Evolutionary conservation across 257 asterid genomes (phyloP), one percentile per base, ranked within the genome.

Genomic region (Solanum sejunctum): DNA sequence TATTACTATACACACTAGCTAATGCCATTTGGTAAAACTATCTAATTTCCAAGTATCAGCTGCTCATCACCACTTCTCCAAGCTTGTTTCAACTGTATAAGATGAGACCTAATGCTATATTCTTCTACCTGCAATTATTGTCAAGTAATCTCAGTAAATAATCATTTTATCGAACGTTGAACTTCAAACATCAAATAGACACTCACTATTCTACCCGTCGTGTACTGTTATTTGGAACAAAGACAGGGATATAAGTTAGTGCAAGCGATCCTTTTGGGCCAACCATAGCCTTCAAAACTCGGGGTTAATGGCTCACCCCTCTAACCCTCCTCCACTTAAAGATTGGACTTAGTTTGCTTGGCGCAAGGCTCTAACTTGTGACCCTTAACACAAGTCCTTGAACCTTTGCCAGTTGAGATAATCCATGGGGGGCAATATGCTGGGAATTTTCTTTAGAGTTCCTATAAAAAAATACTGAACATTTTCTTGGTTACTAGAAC

Each of bases 71-170:
- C 86, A 77, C 86, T 75, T 77, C 86, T 87, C 87, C 90, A 88
- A 64, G 90, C 89, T 91, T 88, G 93, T 88, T 91, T 90, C 90
- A 89, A 87, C 91, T 91, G 99, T 87, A 93, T 26, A 54, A 95
- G 86, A 86, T 92, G 93, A 56, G 93, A 89, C 89, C 97, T 89
- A 55, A 95, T 94, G 93, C 95, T 93, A 91, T 86, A 83, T 88
- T 95, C 99, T 87, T 93, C 92, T 72, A 89, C 95, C 99, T 96
- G 97, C 86, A 84, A 32, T 58, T 72, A 36, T 49, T 28, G 26
- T 56, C 47, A 41, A 28, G 69, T n/a, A 45, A 45, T 10, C 60
- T n/a, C 57, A 54, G 20, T 56, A 72, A n/a, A 51, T n/a, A 47
- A 63, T 45, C 61, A 15, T 23, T 21, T n/a, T 3, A 61, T 60